A percentile compares a stretch with the other conserved stretches of the same genome.
phyloP scores from a whole-genome alignment of 768 basidiomycete species.

The Termitomyces eurrhizus region DNA sequence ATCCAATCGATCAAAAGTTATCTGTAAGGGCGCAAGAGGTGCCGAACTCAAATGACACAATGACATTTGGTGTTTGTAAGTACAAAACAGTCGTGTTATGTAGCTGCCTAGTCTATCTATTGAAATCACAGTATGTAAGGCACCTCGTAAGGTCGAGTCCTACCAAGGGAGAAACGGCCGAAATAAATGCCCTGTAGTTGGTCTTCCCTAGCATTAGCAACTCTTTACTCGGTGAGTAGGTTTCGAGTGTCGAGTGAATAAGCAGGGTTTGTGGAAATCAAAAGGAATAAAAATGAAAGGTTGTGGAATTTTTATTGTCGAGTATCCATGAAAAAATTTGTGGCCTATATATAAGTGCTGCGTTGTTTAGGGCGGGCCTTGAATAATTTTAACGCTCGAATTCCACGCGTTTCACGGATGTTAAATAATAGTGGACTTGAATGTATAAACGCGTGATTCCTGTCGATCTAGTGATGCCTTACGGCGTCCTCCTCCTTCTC shows the following conservation, averaged over 20 bases:
- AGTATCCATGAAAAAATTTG: not conserved
- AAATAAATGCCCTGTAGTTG: conserved; percentile 49
- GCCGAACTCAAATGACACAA: no score
- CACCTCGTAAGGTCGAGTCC: conserved; percentile 61
- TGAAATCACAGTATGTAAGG: conserved; percentile 33
- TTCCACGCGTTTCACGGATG: not conserved
- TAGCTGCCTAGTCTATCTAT: no score
- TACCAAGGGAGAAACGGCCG: conserved; percentile 40
- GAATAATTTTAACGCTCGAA: no score
- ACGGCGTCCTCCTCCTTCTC: not conserved
- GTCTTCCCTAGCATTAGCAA: conserved; percentile 52
- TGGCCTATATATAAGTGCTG: not conserved
- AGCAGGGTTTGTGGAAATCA: conserved; percentile 18
- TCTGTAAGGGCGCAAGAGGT: no score
- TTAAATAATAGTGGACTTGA: not conserved
- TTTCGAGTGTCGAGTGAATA: conserved; percentile 48
- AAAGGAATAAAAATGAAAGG: no score
- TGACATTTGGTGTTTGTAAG: no score
- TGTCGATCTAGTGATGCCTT: not conserved
- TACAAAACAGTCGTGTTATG: no score
- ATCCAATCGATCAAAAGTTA: no score
- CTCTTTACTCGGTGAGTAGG: conserved; percentile 39
- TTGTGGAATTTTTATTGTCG: not conserved
- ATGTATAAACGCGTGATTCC: not conserved
- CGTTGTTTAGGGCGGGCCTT: not conserved